These are phyloP conservation scores for Solanum hybrid DNA, from an alignment of 305 asterid genomes.

Conservation along the genomic window DNA sequence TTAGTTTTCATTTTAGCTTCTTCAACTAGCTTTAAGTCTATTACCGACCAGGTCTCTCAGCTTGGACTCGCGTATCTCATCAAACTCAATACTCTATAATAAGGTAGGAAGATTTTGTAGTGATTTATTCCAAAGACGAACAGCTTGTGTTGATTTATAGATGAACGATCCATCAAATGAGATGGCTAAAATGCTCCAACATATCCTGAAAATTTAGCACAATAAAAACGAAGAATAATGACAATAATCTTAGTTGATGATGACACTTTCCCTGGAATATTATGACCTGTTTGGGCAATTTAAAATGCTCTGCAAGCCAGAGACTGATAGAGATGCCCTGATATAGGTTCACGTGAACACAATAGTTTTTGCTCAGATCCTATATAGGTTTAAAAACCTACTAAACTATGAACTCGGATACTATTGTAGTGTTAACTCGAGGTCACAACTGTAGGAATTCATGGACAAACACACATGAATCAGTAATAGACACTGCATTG, in stretches of 20 bases:
- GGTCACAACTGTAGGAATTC: background rate
- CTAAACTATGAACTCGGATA: background rate
- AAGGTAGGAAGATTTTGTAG: background rate
- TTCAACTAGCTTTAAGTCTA: too few relatives aligned
- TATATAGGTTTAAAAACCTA: background rate
- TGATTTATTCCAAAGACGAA: background rate
- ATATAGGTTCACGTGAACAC: background rate
- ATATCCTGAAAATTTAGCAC: too few relatives aligned
- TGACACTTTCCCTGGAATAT: background rate
- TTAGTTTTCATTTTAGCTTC: too few relatives aligned
- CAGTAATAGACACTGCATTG: background rate
- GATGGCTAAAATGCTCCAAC: background rate
- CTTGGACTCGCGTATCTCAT: too few relatives aligned
- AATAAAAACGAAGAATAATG: too few relatives aligned
- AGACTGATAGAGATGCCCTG: background rate
- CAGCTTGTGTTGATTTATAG: background rate
- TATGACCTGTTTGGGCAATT: background rate
- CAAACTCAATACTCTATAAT: background rate
- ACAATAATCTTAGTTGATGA: background rate
- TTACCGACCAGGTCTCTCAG: too few relatives aligned
- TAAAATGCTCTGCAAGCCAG: background rate
- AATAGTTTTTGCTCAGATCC: background rate
- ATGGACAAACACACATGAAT: background rate
- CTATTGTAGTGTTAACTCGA: background rate
- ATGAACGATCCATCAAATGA: background rate